A percentile compares a stretch with the other conserved stretches of the same genome.
These are phyloP conservation scores for Debaryomyces udenii DNA, from an alignment of 1,139 yeast genomes.

Conservation along the genomic window DNA sequence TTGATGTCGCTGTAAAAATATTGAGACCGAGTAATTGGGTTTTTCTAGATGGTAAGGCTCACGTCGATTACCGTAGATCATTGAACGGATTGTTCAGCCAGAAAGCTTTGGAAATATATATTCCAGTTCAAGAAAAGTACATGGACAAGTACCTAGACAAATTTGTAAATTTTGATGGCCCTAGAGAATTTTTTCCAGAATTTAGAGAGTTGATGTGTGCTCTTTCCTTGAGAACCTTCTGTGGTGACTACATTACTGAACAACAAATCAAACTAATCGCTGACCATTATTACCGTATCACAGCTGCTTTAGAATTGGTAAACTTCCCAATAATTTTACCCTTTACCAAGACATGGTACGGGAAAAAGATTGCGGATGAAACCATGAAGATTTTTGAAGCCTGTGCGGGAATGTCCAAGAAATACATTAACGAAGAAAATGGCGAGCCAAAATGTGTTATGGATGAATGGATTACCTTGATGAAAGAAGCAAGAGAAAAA, in stretches of 20 bases:
- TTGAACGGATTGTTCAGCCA: constrained; percentile 87
- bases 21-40: constrained; percentile 97
- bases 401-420: constrained; percentile 87
- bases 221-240: constrained; percentile 85
- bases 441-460: constrained; percentile 84
- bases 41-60: constrained; percentile 93
- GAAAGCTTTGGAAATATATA: constrained; percentile 77
- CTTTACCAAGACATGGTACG: constrained; percentile 97
- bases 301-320: constrained; percentile 95
- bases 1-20: constrained; percentile 92
- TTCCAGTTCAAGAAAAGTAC: constrained; percentile 80
- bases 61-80: constrained; percentile 88
- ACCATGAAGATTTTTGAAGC: constrained; percentile 88
- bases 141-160: constrained; percentile 78
- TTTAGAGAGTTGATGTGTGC: constrained; percentile 97
- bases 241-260: constrained; percentile 92
- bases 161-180: constrained; percentile 63
- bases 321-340: constrained; percentile 97
- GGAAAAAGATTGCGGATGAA: constrained; percentile 87
- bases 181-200: constrained; percentile 82
- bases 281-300: constrained; percentile 86
- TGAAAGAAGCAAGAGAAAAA: constrained; percentile 72
- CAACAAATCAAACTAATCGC: constrained; percentile 86
- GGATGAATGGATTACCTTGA: constrained; percentile 91
- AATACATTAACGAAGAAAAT: constrained; percentile 68